Evolutionary conservation across 2,329 filamentous ascomycete species (phyloP), one percentile per base, ranked within the genome.

Genomic region (Volutella citrinella): DNA sequence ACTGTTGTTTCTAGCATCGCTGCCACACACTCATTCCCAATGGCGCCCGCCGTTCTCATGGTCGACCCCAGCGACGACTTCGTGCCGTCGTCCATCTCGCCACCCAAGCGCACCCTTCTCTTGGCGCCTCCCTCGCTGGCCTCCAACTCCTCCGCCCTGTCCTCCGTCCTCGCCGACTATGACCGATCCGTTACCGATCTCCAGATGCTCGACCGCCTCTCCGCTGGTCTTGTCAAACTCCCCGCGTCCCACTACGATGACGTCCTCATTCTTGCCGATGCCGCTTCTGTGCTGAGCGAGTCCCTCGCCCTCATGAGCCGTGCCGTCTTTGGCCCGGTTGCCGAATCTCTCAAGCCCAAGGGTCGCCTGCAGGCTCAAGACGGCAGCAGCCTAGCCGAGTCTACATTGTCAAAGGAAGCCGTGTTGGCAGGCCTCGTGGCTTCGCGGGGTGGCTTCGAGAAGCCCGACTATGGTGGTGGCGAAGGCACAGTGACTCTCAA

Each of bases 151-250:
- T 82, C 87, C 48, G 80, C 80, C 52, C 74, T 97, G 46, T 76
- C 80, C 46, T 68, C 70, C 48, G 72, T 93, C 43, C 78, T 95
- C 54, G 72, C 80, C 39, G 70, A 79, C 37, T 81, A 87, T 67
- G 81, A 93, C 61, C 83, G 88, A 56, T 68, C 74, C 45, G 70
- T 76, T 27, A 91, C 89, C 43, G 93, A 98, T 58, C 74, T 98
- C 33, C 93, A 97, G 64, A 98, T 98, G 93, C 84, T 98, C 42
- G 93, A 98, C 67, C 87, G 93, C 32, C 77, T 98, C 24, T 80
- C 86, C 3, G 78, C 86, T 21, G 88, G 88, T 42, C 72, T 95
- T 22, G 87, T 93, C 37, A 70, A 80, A 7, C 80, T 98, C 1
- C 84, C 90, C 2, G 51, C 76, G 34, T 69, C 78, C 30, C 85